phyloP scores from a whole-genome alignment of 768 basidiomycete species.

The Sarcodon aspratus region DNA sequence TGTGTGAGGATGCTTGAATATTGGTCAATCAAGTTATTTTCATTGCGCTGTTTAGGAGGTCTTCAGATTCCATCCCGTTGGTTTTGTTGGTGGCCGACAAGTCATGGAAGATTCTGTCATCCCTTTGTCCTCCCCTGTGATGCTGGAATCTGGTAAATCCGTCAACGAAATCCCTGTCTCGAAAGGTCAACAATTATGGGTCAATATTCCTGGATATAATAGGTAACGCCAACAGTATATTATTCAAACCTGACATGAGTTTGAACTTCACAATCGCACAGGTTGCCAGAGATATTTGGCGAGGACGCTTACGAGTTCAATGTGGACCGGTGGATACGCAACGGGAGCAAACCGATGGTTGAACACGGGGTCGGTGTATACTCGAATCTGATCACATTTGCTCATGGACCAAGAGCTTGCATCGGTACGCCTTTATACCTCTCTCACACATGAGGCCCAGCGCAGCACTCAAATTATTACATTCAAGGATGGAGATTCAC shows the following conservation, averaged over 20 bases:
- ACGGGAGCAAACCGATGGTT: slow-evolving; percentile 2
- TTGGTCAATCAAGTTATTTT: not conserved
- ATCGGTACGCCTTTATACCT: not conserved
- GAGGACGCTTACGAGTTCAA: slow-evolving; percentile 19
- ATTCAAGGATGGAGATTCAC: slow-evolving; percentile 2
- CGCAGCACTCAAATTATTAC: not conserved
- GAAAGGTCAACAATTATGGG: slow-evolving; percentile 13
- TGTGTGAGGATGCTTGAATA: not conserved
- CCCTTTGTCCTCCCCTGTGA: slow-evolving; percentile 19
- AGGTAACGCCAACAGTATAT: no score
- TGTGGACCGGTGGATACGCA: slow-evolving; percentile 13
- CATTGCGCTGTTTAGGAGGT: slow-evolving; percentile 17
- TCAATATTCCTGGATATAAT: slow-evolving; percentile 19
- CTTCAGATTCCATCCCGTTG: slow-evolving; percentile 21
- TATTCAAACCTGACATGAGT: no score
- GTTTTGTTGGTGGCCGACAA: slow-evolving; percentile 13
- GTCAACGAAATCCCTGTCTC: slow-evolving; percentile 15
- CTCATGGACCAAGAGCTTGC: not conserved
- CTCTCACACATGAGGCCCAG: not conserved
- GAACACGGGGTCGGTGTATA: slow-evolving; percentile 5
- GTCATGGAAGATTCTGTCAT: slow-evolving; percentile 19
- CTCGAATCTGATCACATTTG: not conserved
- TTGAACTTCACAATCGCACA: not conserved
- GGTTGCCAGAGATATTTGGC: slow-evolving; percentile 18
- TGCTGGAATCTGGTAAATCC: slow-evolving; percentile 12